Conservation (phyloP, 2,329 filamentous ascomycete genomes). For the Lasiodiplodia gonubiensis region DNA sequence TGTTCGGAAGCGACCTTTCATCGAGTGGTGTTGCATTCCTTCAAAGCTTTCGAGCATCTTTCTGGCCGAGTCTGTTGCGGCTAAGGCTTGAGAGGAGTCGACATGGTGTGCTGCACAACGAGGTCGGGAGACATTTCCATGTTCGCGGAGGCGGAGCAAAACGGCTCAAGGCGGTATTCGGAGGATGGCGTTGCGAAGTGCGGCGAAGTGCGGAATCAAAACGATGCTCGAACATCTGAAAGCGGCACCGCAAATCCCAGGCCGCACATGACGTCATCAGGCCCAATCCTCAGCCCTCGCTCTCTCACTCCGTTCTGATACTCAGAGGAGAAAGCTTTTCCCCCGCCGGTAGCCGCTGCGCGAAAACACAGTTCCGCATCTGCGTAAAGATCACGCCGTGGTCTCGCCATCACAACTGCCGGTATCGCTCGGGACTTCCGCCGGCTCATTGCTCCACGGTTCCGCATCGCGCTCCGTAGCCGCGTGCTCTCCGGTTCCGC, state of each 20-base stretch:
- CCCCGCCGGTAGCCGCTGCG: not conserved
- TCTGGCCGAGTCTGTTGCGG: not conserved
- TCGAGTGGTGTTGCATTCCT: not conserved
- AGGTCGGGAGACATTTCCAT: not conserved
- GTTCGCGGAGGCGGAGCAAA: not conserved
- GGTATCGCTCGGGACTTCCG: not conserved
- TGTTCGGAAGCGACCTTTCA: not conserved
- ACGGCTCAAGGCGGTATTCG: not conserved
- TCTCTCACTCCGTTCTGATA: not conserved
- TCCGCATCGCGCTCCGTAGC: not conserved
- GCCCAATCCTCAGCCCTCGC: not conserved
- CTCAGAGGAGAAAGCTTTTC: not conserved
- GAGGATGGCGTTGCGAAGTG: not conserved
- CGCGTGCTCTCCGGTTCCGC: not conserved
- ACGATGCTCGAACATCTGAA: not conserved
- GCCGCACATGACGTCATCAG: not conserved
- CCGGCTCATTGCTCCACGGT: not conserved
- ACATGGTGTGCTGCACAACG: not conserved
- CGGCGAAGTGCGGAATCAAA: not conserved
- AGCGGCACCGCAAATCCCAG: not conserved
- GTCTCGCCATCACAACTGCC: not conserved
- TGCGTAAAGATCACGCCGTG: constrained; percentile 5
- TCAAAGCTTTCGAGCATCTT: not conserved
- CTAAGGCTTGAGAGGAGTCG: not conserved
- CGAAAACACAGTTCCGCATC: not conserved